phyloP scores from a whole-genome alignment of 164 flowering plant species.

The Macadamia integrifolia region DNA sequence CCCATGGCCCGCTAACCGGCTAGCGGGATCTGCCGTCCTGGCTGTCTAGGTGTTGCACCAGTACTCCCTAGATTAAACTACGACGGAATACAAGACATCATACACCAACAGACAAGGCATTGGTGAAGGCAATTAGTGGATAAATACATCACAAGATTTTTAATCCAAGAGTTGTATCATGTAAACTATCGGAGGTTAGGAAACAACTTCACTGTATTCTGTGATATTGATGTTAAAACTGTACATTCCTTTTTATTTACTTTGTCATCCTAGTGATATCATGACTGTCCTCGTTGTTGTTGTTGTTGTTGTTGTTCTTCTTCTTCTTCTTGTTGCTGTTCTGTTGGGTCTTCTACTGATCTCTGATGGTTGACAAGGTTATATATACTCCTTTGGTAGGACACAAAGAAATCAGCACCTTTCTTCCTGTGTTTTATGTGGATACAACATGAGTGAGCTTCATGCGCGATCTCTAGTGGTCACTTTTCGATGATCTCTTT shows the following conservation, averaged over 20 bases:
- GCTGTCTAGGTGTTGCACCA: too few relatives aligned
- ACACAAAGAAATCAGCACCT: not conserved
- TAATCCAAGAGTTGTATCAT: too few relatives aligned
- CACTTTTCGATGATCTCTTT: conserved; percentile 44
- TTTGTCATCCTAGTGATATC: not conserved
- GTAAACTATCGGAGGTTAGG: not conserved
- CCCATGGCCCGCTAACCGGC: too few relatives aligned
- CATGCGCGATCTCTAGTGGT: not conserved
- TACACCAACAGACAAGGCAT: too few relatives aligned
- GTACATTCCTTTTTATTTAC: not conserved
- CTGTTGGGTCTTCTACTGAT: not conserved
- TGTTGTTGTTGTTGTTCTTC: not conserved
- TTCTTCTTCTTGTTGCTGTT: not conserved
- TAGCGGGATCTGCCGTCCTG: too few relatives aligned
- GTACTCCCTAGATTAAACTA: too few relatives aligned
- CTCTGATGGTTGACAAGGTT: not conserved
- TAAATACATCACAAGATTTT: too few relatives aligned
- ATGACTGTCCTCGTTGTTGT: not conserved
- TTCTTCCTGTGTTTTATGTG: not conserved
- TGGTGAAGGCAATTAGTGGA: too few relatives aligned
- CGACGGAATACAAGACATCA: too few relatives aligned
- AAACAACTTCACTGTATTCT: not conserved
- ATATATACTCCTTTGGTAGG: not conserved
- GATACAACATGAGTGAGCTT: conserved; percentile 1
- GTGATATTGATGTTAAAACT: not conserved